Percentiles rank a stretch among this genome's conserved stretches.
Evolutionary conservation across 345 rosid species (phyloP).

Genomic region (Citrus reticulata): DNA sequence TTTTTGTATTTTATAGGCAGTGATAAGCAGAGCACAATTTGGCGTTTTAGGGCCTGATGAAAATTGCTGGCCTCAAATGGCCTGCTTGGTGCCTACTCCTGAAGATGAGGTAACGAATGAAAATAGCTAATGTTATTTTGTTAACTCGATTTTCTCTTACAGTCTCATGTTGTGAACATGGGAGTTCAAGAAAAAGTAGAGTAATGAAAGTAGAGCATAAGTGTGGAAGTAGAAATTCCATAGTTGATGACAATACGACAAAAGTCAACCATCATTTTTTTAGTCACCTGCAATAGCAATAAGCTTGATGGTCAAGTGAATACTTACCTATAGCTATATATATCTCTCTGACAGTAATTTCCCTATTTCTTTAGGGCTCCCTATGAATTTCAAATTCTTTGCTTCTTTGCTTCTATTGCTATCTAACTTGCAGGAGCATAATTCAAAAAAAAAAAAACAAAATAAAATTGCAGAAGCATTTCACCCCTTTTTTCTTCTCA

Average conservation of each 20-base stretch:
- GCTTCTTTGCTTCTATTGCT: neutral
- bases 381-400: neutral
- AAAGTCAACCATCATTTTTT: neutral
- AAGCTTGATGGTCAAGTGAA: neutral
- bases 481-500: neutral
- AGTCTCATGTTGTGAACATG: neutral
- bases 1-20: constrained; percentile 53
- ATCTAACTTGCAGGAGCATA: neutral
- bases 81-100: constrained; percentile 63
- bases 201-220: neutral
- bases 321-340: neutral
- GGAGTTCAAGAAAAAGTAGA: neutral
- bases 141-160: neutral
- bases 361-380: neutral
- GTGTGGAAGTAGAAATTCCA: neutral
- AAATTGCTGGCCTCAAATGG: constrained; percentile 95
- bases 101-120: constrained; percentile 55
- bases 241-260: neutral
- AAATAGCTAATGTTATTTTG: neutral
- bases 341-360: neutral
- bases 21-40: constrained; percentile 80
- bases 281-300: neutral
- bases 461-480: neutral
- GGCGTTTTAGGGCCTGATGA: constrained; percentile 65
- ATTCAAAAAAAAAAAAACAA: no score